Evolutionary conservation across 495 filamentous ascomycete genomes (phyloP), one percentile per base, ranked within the genome.

Genomic region (Neurospora hispaniola): DNA sequence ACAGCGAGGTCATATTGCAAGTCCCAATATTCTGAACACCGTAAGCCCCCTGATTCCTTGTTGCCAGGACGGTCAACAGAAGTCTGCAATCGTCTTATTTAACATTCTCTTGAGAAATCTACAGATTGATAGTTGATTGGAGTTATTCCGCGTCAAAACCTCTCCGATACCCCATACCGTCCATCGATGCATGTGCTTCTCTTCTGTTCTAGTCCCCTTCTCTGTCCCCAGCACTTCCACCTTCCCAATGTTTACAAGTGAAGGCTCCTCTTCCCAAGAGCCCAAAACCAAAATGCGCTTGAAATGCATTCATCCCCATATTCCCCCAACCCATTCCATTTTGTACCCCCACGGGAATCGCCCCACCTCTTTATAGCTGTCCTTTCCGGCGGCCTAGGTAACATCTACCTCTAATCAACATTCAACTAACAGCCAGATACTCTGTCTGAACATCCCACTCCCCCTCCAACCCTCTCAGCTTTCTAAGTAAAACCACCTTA

Each of bases 401-500:
- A 23, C 23, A 23, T 23, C 23, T 23, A 23, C 23, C 35, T 6
- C 35, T 38, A 3, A 16, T 18, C 40, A 38, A 46, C 44, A 12
- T 54, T 44, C 66, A 73, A 38, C 43, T 41, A 54, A 79, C 78
- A 48, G 74, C 72, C 39, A 80, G 74, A 71, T 76, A 79, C 42
- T 80, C 75, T 10, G 72, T 77, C 69, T 75, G 54, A 1, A 81
- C 76, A 74, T 80, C 78, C 79, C 79, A 81, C 20, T 76, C 74
- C 9, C 42, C 74, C 31, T 75, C 42, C 59, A 77, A 18, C 14
- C 79, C 79, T 2, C 72, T 69, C 23, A 81, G 43, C 70, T 80
- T 80, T 48, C 79, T 42, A 20, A 80, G 78, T 74, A 79, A 73
- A 74, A 78, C 76, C 6, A 81, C 78, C 75, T 77, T 79, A 69